phyloP scores from a whole-genome alignment of 148 eudicot species.

The Drosera capensis region DNA sequence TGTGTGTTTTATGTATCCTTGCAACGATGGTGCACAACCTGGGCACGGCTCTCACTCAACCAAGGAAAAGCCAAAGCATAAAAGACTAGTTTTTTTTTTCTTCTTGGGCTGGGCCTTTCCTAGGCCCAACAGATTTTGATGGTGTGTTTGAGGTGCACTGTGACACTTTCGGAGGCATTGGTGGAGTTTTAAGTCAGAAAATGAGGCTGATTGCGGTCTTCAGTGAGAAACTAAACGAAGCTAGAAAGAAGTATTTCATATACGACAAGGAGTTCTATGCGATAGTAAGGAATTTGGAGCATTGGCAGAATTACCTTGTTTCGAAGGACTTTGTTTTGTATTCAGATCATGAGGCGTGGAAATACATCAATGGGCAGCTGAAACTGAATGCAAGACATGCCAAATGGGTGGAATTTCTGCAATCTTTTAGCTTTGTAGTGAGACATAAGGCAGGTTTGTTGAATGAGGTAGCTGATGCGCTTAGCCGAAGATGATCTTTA shows the following conservation, averaged over 20 bases:
- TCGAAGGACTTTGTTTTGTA: neutral
- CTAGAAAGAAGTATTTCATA: neutral
- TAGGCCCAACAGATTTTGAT: neutral
- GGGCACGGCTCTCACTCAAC: too few species aligned
- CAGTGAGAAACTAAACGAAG: conserved; percentile 2
- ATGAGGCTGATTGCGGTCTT: neutral
- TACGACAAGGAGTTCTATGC: conserved; percentile 4
- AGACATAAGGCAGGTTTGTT: neutral
- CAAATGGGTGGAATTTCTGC: too few species aligned
- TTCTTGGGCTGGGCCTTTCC: too few species aligned
- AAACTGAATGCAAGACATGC: neutral
- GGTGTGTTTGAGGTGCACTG: neutral
- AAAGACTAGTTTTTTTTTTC: too few species aligned
- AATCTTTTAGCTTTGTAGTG: neutral
- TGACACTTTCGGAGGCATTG: neutral
- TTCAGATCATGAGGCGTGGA: neutral
- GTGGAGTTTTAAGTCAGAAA: neutral
- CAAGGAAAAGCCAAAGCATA: too few species aligned
- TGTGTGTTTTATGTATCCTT: too few species aligned
- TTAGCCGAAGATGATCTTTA: neutral
- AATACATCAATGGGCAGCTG: neutral
- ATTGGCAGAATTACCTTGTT: neutral
- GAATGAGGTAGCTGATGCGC: neutral
- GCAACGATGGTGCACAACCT: too few species aligned
- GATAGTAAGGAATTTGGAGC: neutral